phyloP scores from a whole-genome alignment of 2,329 filamentous ascomycete species.

The Beauveria sp. region DNA sequence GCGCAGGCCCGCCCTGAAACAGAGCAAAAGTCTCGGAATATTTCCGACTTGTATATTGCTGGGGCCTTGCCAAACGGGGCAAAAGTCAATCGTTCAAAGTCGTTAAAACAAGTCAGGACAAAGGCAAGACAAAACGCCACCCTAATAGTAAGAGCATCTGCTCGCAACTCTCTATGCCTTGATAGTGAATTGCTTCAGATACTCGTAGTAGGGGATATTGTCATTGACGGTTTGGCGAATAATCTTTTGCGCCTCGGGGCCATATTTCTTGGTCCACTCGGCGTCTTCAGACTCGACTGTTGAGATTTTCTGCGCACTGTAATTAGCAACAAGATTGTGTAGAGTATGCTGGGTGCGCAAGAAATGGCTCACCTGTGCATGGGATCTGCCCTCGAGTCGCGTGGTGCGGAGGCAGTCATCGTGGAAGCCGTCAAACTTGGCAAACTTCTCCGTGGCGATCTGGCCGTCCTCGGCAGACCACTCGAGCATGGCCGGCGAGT shows the following conservation, averaged over 20 bases:
- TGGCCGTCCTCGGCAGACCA: conserved; percentile 76
- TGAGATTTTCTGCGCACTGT: conserved; percentile 44
- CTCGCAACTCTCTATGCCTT: background rate
- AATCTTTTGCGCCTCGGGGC: conserved; percentile 59
- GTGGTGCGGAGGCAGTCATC: conserved; percentile 85
- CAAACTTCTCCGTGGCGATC: conserved; percentile 67
- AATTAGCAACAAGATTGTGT: background rate
- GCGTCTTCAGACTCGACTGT: conserved; percentile 58
- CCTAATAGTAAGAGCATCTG: background rate
- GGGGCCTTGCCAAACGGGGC: background rate
- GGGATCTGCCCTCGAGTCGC: conserved; percentile 61
- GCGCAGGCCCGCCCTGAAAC: background rate
- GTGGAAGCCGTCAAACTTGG: conserved; percentile 97
- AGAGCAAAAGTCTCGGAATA: background rate
- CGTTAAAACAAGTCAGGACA: background rate
- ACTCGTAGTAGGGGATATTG: conserved; percentile 70
- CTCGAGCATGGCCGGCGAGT: conserved; percentile 66
- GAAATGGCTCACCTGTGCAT: conserved; percentile 43
- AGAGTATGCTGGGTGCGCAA: conserved; percentile 11
- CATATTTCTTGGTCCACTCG: conserved; percentile 69
- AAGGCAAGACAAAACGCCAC: background rate
- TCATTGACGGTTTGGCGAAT: conserved; percentile 65
- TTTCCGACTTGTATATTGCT: background rate
- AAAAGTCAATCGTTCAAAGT: conserved; percentile 1
- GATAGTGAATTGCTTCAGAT: conserved; percentile 62